Evolutionary conservation across 192 early-diverging fungal species (phyloP).

Genomic region (Backusella circina): DNA sequence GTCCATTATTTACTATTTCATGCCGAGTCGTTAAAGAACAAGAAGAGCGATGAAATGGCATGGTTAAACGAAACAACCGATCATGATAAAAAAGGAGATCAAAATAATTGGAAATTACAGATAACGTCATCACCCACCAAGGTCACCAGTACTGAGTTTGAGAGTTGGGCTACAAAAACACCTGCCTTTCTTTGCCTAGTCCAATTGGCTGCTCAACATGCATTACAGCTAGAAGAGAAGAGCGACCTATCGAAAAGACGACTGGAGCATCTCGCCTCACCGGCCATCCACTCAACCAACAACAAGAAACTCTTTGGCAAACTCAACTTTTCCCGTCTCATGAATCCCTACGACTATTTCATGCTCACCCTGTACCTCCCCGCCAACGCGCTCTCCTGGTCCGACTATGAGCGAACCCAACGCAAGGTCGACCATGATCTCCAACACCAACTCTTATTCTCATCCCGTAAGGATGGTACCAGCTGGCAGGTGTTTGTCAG

Average conservation of each 20-base stretch:
- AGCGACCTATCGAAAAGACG: neutral
- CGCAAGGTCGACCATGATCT: neutral
- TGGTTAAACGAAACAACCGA: neutral
- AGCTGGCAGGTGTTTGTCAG: constrained; percentile 49
- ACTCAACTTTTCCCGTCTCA: constrained; percentile 24
- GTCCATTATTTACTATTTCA: neutral
- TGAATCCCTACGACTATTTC: constrained; percentile 39
- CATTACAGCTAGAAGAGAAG: neutral
- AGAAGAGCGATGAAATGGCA: neutral
- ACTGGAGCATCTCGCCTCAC: neutral
- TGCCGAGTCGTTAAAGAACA: neutral
- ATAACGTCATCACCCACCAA: neutral
- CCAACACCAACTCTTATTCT: constrained; percentile 38
- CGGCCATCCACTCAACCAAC: neutral
- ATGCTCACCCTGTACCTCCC: constrained; percentile 29
- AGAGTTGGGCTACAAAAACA: constrained; percentile 5
- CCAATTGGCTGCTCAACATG: neutral
- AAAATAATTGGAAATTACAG: neutral
- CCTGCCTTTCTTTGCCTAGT: neutral
- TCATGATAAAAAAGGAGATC: neutral
- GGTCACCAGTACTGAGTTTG: neutral
- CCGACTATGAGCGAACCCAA: constrained; percentile 6
- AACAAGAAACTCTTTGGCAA: neutral
- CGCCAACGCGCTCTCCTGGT: constrained; percentile 9
- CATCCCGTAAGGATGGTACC: constrained; percentile 42